Conservation (phyloP, 78 protist genomes). For the Planoprotostelium fungivorum region DNA sequence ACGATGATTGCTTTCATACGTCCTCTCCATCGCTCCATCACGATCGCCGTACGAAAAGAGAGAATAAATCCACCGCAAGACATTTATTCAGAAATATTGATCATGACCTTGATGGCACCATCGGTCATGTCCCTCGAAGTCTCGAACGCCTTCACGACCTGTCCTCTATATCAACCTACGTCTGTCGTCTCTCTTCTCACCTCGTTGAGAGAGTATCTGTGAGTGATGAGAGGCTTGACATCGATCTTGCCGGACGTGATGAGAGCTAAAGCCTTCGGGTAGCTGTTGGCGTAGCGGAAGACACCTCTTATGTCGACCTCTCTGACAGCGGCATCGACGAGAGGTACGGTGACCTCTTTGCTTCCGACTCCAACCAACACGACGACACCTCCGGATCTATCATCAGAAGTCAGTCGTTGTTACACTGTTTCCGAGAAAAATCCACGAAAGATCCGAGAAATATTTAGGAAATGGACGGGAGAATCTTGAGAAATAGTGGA, state of each 20-base stretch:
- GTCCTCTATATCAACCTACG: not conserved
- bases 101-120: not conserved
- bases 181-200: not conserved
- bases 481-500: no score
- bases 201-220: not conserved
- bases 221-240: constrained; percentile 17
- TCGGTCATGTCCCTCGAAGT: not conserved
- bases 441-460: no score
- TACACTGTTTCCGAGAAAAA: no score
- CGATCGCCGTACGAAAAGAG: not conserved
- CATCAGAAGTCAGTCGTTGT: no score
- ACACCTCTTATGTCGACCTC: constrained; percentile 18
- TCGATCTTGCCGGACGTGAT: constrained; percentile 5
- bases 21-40: not conserved
- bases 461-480: no score
- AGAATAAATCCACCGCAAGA: not conserved
- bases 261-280: constrained; percentile 13
- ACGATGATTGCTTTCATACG: no score
- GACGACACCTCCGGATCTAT: not conserved
- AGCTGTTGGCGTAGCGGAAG: constrained; percentile 28
- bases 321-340: not conserved
- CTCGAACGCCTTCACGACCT: not conserved
- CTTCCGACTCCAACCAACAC: not conserved
- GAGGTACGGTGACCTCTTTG: not conserved
- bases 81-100: not conserved